Evolutionary conservation across 2,329 filamentous ascomycete species (phyloP).

Genomic region (Ophiostoma sp.): DNA sequence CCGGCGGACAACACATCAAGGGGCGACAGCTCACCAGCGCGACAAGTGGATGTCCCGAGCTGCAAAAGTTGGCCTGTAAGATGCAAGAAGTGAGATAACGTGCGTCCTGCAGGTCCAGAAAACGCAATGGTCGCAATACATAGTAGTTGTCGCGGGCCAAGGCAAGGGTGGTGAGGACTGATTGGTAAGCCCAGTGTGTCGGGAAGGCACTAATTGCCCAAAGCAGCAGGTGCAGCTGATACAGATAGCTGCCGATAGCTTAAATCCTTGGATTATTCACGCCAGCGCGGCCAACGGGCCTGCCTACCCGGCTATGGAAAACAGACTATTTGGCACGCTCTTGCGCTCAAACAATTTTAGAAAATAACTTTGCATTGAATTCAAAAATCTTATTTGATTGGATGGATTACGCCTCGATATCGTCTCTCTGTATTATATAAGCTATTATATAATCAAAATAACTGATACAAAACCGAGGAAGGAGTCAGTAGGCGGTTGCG

Average conservation of each 20-base stretch:
- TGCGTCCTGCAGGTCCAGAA: neutral
- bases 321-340: too few relatives aligned
- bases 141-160: too few relatives aligned
- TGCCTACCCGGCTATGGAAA: neutral
- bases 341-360: too few relatives aligned
- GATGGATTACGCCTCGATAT: too few relatives aligned
- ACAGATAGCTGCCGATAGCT: conserved; percentile 1
- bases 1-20: conserved; percentile 9
- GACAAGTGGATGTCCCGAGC: conserved; percentile 3
- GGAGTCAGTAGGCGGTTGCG: neutral
- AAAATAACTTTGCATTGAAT: too few relatives aligned
- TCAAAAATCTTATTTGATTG: too few relatives aligned
- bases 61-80: neutral
- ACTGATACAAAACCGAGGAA: neutral
- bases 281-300: neutral
- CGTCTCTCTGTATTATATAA: neutral
- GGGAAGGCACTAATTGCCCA: neutral
- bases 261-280: neutral
- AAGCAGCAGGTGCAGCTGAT: conserved; percentile 4
- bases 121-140: neutral
- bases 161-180: neutral
- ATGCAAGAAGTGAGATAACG: neutral
- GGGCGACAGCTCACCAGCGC: neutral
- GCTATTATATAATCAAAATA: neutral
- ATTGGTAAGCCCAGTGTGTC: neutral